Evolutionary conservation across 352 stramenopile genomes (phyloP).

Genomic region (Phytopythium mirpurense): DNA sequence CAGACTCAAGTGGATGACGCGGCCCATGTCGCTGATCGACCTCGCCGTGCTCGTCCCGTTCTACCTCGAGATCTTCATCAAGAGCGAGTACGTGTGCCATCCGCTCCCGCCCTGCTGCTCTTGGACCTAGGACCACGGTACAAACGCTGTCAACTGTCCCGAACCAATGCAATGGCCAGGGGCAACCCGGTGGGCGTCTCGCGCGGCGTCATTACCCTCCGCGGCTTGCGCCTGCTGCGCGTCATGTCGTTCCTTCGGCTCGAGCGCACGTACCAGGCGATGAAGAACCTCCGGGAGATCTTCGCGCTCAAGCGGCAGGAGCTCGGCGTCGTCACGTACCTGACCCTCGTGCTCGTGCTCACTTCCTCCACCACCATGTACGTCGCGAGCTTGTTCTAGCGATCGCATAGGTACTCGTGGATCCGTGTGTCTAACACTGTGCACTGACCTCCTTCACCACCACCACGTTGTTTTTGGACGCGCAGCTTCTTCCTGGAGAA

Average conservation of each 20-base stretch:
- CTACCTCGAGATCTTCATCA: slow-evolving; percentile 72
- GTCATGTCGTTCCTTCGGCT: slow-evolving; percentile 81
- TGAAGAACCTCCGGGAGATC: slow-evolving; percentile 75
- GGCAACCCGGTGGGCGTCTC: slow-evolving; percentile 10
- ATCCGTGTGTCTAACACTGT: not conserved
- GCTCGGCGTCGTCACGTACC: slow-evolving; percentile 72
- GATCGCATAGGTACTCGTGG: not conserved
- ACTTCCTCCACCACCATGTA: slow-evolving; percentile 84
- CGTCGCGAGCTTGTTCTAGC: slow-evolving; percentile 5
- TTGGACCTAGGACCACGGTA: too few species aligned
- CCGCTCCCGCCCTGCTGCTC: too few species aligned
- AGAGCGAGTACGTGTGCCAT: slow-evolving; percentile 43
- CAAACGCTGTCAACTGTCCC: too few species aligned
- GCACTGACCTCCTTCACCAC: too few species aligned
- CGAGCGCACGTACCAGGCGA: slow-evolving; percentile 70
- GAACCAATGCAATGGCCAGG: too few species aligned
- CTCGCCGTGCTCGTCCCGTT: slow-evolving; percentile 72
- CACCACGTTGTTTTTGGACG: too few species aligned
- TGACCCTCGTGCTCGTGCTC: slow-evolving; percentile 74
- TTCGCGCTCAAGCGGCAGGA: slow-evolving; percentile 73
- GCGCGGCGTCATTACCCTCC: slow-evolving; percentile 57
- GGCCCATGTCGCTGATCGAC: slow-evolving; percentile 79
- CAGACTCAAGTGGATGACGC: slow-evolving; percentile 74
- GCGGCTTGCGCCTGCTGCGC: slow-evolving; percentile 61
- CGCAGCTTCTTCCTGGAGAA: slow-evolving; percentile 80